phyloP scores from a whole-genome alignment of 2,329 filamentous ascomycete species.

The Trichophyton mentagrophytes region DNA sequence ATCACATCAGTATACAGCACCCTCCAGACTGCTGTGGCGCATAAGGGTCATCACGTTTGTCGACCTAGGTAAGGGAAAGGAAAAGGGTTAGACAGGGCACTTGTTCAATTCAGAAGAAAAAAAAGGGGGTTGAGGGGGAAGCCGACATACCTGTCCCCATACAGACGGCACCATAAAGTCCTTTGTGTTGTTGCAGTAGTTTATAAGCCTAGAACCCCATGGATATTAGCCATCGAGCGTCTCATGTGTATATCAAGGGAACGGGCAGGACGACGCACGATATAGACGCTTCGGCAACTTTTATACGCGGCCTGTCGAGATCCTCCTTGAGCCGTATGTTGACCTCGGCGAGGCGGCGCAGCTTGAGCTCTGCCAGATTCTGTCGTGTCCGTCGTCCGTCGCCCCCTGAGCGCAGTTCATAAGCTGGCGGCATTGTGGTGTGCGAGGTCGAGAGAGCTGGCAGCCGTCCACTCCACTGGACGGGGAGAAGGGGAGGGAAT shows the following conservation, averaged over 20 bases:
- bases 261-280: conserved; percentile 44
- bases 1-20: conserved; percentile 91
- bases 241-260: background rate
- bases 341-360: conserved; percentile 87
- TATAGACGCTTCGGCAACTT: conserved; percentile 83
- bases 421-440: conserved; percentile 44
- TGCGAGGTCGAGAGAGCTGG: background rate
- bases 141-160: conserved; percentile 59
- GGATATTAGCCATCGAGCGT: background rate
- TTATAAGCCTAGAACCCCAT: conserved; percentile 60
- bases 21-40: conserved; percentile 83
- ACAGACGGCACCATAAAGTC: conserved; percentile 98
- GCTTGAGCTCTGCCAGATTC: conserved; percentile 97
- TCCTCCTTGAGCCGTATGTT: conserved; percentile 95
- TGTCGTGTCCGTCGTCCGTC: conserved; percentile 85
- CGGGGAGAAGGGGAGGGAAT: background rate
- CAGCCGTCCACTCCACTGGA: background rate
- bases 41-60: conserved; percentile 96
- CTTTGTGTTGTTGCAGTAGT: conserved; percentile 93
- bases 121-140: background rate
- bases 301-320: conserved; percentile 86
- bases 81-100: conserved; percentile 10
- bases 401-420: conserved; percentile 53
- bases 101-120: background rate
- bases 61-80: conserved; percentile 44